These are phyloP conservation scores for Codiaeum variegatum DNA, from an alignment of 441 rosid genomes.

Conservation along the genomic window DNA sequence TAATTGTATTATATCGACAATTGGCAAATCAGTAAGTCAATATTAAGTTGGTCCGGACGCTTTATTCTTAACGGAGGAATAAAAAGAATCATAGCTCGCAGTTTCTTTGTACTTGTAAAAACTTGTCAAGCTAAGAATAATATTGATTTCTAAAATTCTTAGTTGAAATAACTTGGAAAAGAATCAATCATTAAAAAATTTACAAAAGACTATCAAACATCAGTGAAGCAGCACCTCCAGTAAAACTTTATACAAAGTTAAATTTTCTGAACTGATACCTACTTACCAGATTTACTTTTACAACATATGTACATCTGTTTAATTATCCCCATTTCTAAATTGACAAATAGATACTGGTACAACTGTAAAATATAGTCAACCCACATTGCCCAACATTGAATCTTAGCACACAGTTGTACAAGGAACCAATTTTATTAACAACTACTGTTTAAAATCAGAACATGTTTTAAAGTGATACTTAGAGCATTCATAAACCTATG, in stretches of 20 bases:
- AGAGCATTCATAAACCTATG: neutral
- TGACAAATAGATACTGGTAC: neutral
- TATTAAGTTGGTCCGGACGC: neutral
- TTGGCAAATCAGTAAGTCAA: neutral
- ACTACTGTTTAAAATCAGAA: neutral
- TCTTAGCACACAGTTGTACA: constrained; percentile 7
- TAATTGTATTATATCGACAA: neutral
- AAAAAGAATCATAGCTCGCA: neutral
- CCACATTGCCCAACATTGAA: neutral
- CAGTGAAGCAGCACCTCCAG: neutral
- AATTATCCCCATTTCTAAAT: constrained; percentile 1
- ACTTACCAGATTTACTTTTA: neutral
- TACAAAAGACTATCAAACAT: neutral
- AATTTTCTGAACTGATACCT: neutral
- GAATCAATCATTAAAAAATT: neutral
- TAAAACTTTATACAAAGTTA: neutral
- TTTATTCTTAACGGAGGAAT: neutral
- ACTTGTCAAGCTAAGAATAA: neutral
- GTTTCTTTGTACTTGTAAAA: constrained; percentile 5
- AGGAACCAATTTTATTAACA: neutral
- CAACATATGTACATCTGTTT: neutral
- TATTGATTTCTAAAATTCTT: neutral
- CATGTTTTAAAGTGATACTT: constrained; percentile 7
- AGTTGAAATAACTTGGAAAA: neutral
- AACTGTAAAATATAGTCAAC: neutral